phyloP scores from a whole-genome alignment of 1,284 basidiomycete genomes.

The Somion occarium region DNA sequence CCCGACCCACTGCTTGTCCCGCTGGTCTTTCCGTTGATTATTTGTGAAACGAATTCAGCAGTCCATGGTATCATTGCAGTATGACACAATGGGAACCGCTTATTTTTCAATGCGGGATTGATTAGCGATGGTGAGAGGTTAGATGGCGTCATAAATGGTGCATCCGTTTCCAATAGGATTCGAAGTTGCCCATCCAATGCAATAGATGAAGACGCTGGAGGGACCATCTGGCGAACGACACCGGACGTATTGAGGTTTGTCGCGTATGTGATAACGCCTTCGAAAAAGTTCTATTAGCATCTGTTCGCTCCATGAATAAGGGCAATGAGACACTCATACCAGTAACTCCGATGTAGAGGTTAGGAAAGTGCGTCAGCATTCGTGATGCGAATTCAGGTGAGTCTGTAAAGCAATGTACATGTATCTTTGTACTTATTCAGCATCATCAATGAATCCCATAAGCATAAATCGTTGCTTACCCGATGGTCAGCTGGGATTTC shows the following conservation, averaged over 20 bases:
- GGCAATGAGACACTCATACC: slow-evolving; percentile 31
- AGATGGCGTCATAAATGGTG: slow-evolving; percentile 77
- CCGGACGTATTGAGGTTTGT: slow-evolving; percentile 64
- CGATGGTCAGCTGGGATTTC: slow-evolving; percentile 66
- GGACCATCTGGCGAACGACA: slow-evolving; percentile 49
- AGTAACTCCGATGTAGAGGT: slow-evolving; percentile 77
- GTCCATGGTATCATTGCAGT: slow-evolving; percentile 82
- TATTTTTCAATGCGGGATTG: slow-evolving; percentile 37
- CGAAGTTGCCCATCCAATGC: slow-evolving; percentile 33
- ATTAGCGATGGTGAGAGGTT: slow-evolving; percentile 53
- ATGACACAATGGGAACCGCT: slow-evolving; percentile 64
- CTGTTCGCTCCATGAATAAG: background rate
- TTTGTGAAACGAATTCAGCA: slow-evolving; percentile 62
- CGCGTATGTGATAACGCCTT: slow-evolving; percentile 74
- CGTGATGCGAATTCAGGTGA: slow-evolving; percentile 64
- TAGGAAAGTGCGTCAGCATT: slow-evolving; percentile 71
- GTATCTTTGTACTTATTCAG: slow-evolving; percentile 43
- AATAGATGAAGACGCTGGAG: slow-evolving; percentile 5
- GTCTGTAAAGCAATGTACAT: slow-evolving; percentile 81
- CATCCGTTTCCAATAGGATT: slow-evolving; percentile 78
- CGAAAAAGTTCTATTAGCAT: background rate
- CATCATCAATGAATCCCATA: background rate
- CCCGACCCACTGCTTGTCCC: background rate
- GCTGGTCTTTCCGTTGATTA: slow-evolving; percentile 35
- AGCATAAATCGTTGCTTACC: slow-evolving; percentile 30